Evolutionary conservation across 2,329 filamentous ascomycete genomes (phyloP).

Genomic region (Botrytis galanthina): DNA sequence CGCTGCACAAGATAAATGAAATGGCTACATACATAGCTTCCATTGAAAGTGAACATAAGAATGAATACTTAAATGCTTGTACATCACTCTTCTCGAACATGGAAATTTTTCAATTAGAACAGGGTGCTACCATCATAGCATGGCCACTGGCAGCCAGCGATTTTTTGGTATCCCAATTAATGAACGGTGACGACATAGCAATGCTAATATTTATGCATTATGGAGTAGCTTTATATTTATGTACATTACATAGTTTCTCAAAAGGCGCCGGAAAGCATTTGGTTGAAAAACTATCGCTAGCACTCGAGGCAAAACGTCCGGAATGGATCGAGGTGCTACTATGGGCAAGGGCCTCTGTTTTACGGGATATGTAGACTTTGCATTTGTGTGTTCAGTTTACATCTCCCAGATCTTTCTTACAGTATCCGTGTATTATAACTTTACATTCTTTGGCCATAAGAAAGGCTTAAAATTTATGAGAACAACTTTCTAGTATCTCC

Average conservation of each 20-base stretch:
- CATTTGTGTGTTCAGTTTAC: no score
- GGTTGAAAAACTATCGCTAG: not conserved
- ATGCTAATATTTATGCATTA: constrained; percentile 5
- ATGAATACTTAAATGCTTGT: not conserved
- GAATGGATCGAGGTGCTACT: not conserved
- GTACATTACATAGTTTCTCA: not conserved
- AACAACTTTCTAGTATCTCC: not conserved
- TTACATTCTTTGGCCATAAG: no score
- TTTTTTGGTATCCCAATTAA: not conserved
- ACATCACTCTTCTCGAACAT: not conserved
- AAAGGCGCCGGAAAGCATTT: not conserved
- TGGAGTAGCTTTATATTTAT: not conserved
- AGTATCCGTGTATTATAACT: not conserved
- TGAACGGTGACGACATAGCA: not conserved
- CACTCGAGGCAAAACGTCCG: not conserved
- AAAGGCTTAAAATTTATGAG: not conserved
- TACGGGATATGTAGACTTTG: not conserved
- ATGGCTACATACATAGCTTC: not conserved
- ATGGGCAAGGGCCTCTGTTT: not conserved
- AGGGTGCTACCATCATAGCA: not conserved
- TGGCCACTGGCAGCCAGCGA: not conserved
- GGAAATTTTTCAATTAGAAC: not conserved
- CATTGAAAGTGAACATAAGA: not conserved
- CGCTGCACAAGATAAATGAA: not conserved
- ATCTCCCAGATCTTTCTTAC: not conserved